Conservation (phyloP, 441 rosid species). For the Biscutella laevigata region DNA sequence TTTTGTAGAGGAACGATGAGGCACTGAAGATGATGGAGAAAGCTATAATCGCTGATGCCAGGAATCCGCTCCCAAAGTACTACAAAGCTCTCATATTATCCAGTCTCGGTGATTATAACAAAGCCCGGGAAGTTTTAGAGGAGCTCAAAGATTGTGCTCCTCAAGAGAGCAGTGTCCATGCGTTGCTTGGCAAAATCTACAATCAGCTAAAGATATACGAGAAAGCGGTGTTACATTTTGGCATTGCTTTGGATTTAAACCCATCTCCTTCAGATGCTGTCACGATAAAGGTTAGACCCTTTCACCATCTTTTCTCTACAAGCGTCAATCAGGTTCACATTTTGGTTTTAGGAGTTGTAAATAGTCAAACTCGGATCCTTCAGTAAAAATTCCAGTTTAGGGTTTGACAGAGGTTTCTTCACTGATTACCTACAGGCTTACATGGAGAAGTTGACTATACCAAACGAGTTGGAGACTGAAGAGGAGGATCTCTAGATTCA, state of each 20-base stretch:
- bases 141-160: conserved; percentile 79
- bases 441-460: conserved; percentile 43
- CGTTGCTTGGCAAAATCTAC: conserved; percentile 78
- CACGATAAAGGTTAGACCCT: conserved; percentile 82
- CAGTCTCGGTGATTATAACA: conserved; percentile 49
- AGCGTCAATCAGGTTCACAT: conserved; percentile 7
- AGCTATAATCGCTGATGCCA: conserved; percentile 59
- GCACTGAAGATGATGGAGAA: conserved; percentile 82
- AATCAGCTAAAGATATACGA: conserved; percentile 49
- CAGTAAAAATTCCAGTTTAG: background rate
- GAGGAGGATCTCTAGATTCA: conserved; percentile 31
- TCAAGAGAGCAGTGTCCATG: conserved; percentile 74
- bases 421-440: conserved; percentile 34
- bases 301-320: too few relatives aligned
- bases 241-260: conserved; percentile 79
- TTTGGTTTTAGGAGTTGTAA: background rate
- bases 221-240: conserved; percentile 77
- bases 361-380: too few relatives aligned
- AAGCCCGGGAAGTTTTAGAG: conserved; percentile 68
- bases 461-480: conserved; percentile 32
- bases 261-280: conserved; percentile 71
- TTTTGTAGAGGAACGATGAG: conserved; percentile 63
- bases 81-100: conserved; percentile 72
- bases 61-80: conserved; percentile 91
- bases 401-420: background rate